Evolutionary conservation across 2,329 filamentous ascomycete species (phyloP).

Genomic region (Ascochyta clinopodiicola): DNA sequence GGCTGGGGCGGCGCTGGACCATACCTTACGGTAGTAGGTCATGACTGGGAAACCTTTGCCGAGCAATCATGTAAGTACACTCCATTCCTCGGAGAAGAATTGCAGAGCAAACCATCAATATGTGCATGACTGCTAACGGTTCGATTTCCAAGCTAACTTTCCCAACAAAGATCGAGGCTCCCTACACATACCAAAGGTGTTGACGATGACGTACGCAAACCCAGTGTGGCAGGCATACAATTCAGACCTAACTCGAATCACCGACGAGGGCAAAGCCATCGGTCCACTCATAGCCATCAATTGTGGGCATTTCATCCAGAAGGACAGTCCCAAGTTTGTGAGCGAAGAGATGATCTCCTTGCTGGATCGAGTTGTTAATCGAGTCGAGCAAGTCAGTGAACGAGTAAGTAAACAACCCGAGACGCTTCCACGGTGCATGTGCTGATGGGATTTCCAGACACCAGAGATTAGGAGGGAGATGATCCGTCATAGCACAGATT

Average conservation of each 20-base stretch:
- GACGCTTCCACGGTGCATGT: neutral
- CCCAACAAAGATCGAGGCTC: constrained; percentile 28
- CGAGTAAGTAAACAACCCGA: constrained; percentile 17
- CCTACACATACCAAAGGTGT: constrained; percentile 39
- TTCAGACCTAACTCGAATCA: constrained; percentile 56
- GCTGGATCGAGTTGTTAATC: constrained; percentile 45
- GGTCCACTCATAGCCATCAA: constrained; percentile 56
- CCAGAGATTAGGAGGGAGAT: constrained; percentile 17
- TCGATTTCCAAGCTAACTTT: constrained; percentile 5
- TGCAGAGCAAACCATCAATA: neutral
- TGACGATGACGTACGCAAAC: constrained; percentile 61
- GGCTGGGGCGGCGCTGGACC: constrained; percentile 48
- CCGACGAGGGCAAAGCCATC: constrained; percentile 48
- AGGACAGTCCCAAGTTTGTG: constrained; percentile 56
- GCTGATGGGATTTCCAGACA: neutral
- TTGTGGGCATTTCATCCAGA: constrained; percentile 64
- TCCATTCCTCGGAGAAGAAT: no score
- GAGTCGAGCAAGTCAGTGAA: constrained; percentile 44
- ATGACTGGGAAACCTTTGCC: constrained; percentile 61
- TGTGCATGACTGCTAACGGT: neutral
- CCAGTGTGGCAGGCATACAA: constrained; percentile 63
- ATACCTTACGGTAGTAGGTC: constrained; percentile 59
- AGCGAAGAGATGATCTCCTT: constrained; percentile 41
- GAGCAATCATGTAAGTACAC: constrained; percentile 50
- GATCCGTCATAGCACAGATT: constrained; percentile 16